Conservation (phyloP, 2,329 filamentous ascomycete genomes). For the Monilinia polystroma region DNA sequence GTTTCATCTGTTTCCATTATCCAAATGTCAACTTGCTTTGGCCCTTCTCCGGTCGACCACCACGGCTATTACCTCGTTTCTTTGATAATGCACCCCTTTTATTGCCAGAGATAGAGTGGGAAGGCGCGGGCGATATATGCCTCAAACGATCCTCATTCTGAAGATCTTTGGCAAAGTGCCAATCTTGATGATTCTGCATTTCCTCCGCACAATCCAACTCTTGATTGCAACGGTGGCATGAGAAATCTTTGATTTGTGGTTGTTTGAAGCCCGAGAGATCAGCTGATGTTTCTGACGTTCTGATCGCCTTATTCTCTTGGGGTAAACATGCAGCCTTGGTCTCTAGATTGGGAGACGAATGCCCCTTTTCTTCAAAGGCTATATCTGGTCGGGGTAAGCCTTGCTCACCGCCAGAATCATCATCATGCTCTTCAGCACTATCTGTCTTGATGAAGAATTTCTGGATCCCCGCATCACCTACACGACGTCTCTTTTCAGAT, state of each 20-base stretch:
- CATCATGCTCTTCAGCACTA: constrained; percentile 34
- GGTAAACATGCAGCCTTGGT: constrained; percentile 26
- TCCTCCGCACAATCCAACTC: constrained; percentile 57
- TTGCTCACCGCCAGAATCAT: constrained; percentile 38
- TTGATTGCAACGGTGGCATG: constrained; percentile 66
- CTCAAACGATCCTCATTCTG: constrained; percentile 49
- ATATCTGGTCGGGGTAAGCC: constrained; percentile 26
- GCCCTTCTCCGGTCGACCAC: constrained; percentile 49
- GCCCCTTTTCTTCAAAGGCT: constrained; percentile 26
- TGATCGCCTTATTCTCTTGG: constrained; percentile 37
- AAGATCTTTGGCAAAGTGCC: constrained; percentile 89
- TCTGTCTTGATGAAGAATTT: constrained; percentile 38
- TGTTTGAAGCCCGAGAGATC: constrained; percentile 38
- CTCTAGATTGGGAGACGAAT: constrained; percentile 1
- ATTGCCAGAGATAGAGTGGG: constrained; percentile 38
- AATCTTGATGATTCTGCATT: constrained; percentile 79
- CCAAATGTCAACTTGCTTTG: constrained; percentile 60
- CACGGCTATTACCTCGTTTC: constrained; percentile 33
- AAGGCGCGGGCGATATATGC: constrained; percentile 21
- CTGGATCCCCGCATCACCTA: constrained; percentile 35
- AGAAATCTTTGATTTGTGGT: constrained; percentile 43
- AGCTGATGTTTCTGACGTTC: constrained; percentile 32
- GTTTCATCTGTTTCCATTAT: constrained; percentile 28
- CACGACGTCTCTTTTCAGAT: constrained; percentile 39
- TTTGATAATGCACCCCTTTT: constrained; percentile 33